Conservation (phyloP, 495 filamentous ascomycete species). For the Penicillium flavigenum region DNA sequence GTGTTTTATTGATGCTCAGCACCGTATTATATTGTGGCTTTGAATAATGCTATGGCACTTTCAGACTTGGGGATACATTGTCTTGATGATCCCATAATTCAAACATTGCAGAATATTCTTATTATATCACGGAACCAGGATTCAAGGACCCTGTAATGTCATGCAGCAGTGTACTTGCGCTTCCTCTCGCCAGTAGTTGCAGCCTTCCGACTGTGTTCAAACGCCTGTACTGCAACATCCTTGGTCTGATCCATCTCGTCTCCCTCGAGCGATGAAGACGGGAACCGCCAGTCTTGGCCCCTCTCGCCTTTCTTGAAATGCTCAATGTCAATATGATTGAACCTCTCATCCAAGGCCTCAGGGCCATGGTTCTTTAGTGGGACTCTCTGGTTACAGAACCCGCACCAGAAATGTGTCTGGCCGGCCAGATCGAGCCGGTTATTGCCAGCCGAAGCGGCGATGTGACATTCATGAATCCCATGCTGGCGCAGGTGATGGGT, state of each 20-base stretch:
- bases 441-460: constrained; percentile 49
- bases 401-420: constrained; percentile 81
- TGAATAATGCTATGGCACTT: not conserved
- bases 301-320: constrained; percentile 62
- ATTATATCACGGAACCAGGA: constrained; percentile 6
- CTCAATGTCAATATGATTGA: constrained; percentile 77
- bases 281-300: constrained; percentile 50
- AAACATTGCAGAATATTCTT: not conserved
- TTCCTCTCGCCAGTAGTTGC: constrained; percentile 24
- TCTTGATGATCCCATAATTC: not conserved
- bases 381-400: constrained; percentile 69
- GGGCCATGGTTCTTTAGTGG: constrained; percentile 52
- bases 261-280: constrained; percentile 1
- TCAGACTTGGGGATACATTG: not conserved
- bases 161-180: constrained; percentile 25
- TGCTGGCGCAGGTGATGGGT: constrained; percentile 59
- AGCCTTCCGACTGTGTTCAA: not conserved
- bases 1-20: constrained; percentile 1
- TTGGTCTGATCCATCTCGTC: not conserved
- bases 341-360: constrained; percentile 70
- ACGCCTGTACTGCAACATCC: not conserved
- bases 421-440: constrained; percentile 69
- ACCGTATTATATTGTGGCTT: constrained; percentile 19
- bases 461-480: constrained; percentile 33
- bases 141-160: not conserved